Base-by-base conservation (phyloP, 441 rosid genomes). In the Gossypium davidsonii region DNA sequence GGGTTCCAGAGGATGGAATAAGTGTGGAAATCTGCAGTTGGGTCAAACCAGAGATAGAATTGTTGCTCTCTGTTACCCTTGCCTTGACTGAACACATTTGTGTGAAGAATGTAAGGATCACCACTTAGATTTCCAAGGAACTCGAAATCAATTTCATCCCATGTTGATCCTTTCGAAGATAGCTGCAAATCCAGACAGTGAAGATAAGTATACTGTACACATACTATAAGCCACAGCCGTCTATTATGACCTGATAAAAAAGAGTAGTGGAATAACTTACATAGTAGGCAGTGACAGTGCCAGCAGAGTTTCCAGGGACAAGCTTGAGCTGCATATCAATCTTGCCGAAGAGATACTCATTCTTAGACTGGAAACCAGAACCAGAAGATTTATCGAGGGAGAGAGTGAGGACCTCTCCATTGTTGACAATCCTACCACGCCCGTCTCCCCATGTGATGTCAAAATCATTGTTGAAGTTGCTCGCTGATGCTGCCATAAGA, bases 21-120 rank as follows among this genome's bases (percentile, higher is more conserved):
- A 25, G 87, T 84, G 78, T 89, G 94, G 74, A 81, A 89, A 70
- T 80, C 87, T 49, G 91, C 83, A 10, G 89, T 81, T 1, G 92
- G 91, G 25, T 86, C 92, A 44, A 90, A 90, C 92, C 94, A 86
- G 51, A 83, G 92, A 70, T 84, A 70, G 77, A 88, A 89, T 10
- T 89, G 92, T 12, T 46, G 34, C 34, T 31, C 6, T 31, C 34
- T 31, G 34, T 31, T 31, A 31, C 34, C 34, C 34, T 31, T 31
- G 34, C 34, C 34, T 31, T 31, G 34, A 31, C 34, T 31, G 34
- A 31, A 31, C 6, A 31, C 34, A 5, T 31, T 31, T 31, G 34
- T 4, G 34, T 31, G 34, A 31, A 31, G 34, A 31, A 31, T 31
- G 34, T 4, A 31, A 31, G 34, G 34, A 6, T 31, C 6, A 4